Evolutionary conservation across 1,139 yeast species (phyloP).

Genomic region (Geotrichum histeridarum): DNA sequence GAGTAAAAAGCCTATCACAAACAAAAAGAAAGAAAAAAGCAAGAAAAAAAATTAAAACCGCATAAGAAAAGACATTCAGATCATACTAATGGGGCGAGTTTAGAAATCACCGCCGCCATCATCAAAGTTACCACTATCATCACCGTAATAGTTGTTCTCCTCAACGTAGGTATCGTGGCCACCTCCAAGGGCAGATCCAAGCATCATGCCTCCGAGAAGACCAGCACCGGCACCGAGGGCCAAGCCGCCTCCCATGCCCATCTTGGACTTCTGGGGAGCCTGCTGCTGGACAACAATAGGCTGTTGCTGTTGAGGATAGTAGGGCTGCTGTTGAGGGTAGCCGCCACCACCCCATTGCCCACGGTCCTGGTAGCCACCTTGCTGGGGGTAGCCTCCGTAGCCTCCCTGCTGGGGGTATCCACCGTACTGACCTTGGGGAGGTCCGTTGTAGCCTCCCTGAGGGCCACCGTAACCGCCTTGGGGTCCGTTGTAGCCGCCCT

Average conservation of each 20-base stretch:
- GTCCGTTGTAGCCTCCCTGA: conserved; percentile 2
- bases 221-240: conserved; percentile 81
- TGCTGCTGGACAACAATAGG: conserved; percentile 33
- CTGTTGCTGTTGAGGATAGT: conserved; percentile 25
- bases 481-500: not conserved
- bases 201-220: conserved; percentile 64
- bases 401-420: conserved; percentile 7
- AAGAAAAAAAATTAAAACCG: not conserved
- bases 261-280: conserved; percentile 27
- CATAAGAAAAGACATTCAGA: not conserved
- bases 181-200: conserved; percentile 43
- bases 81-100: not conserved
- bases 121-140: conserved; percentile 20
- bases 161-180: conserved; percentile 24
- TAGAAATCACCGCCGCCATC: conserved; percentile 5
- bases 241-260: conserved; percentile 46
- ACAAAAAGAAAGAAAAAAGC: no score
- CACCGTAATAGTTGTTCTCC: conserved; percentile 33
- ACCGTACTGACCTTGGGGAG: not conserved
- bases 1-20: no score
- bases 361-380: conserved; percentile 10
- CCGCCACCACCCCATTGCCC: conserved; percentile 21
- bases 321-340: conserved; percentile 16
- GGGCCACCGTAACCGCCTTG: not conserved
- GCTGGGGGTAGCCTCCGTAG: conserved; percentile 10